These are phyloP conservation scores for Dryadomyces quercus-mongolicae DNA, from an alignment of 2,329 filamentous ascomycete genomes.

Conservation along the genomic window DNA sequence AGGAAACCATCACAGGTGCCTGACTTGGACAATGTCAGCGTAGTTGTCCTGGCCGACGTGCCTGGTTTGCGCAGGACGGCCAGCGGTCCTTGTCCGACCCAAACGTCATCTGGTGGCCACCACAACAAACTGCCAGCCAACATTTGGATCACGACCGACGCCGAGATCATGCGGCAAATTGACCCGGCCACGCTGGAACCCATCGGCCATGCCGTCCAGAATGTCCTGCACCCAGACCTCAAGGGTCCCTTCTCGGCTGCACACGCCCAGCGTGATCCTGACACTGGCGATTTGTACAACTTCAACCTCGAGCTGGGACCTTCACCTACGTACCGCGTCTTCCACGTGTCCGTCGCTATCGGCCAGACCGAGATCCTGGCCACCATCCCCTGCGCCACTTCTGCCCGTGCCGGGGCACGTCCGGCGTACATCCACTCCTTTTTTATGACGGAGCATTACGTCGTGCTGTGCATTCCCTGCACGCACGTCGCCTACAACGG, in stretches of 20 bases:
- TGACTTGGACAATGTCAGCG: conserved; percentile 42
- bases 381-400: conserved; percentile 22
- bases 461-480: conserved; percentile 62
- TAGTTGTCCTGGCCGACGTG: conserved; percentile 52
- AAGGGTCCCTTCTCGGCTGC: conserved; percentile 56
- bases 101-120: conserved; percentile 3
- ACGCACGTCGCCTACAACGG: conserved; percentile 48
- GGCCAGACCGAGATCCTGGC: conserved; percentile 62
- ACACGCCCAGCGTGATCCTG: conserved; percentile 59
- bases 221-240: conserved; percentile 52
- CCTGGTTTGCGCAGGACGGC: conserved; percentile 12
- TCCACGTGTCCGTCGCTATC: conserved; percentile 46
- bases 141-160: conserved; percentile 47
- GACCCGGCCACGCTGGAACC: conserved; percentile 64
- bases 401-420: conserved; percentile 10
- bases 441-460: conserved; percentile 58
- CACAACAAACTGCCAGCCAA: conserved; percentile 24
- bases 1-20: conserved; percentile 13
- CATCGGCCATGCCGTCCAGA: conserved; percentile 48
- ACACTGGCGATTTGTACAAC: conserved; percentile 67
- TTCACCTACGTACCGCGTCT: conserved; percentile 53
- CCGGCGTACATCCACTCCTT: conserved; percentile 76
- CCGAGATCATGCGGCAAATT: conserved; percentile 43
- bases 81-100: background rate
- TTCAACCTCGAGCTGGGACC: conserved; percentile 60